Percentiles rank a stretch among this genome's conserved stretches.
These are phyloP conservation scores for Boletus rubescentipes DNA, from an alignment of 768 basidiomycete genomes.

Conservation along the genomic window DNA sequence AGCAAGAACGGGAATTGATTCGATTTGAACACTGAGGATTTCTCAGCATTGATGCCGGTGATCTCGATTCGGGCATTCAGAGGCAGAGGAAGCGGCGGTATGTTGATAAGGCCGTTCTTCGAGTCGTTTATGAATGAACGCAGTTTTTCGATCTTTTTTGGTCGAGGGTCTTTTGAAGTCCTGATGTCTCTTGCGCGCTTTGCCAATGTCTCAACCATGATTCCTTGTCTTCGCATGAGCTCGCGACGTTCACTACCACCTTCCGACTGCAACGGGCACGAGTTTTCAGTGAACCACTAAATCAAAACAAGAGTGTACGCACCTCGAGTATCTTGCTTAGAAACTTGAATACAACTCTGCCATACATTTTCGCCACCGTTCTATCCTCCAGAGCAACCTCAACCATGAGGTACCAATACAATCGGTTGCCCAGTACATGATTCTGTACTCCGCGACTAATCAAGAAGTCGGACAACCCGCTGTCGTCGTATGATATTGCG, in stretches of 20 bases:
- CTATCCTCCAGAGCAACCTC: slow-evolving; percentile 89
- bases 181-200: slow-evolving; percentile 86
- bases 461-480: slow-evolving; percentile 90
- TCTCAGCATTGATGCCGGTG: slow-evolving; percentile 86
- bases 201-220: slow-evolving; percentile 83
- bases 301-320: slow-evolving; percentile 9
- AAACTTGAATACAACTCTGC: slow-evolving; percentile 85
- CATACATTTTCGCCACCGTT: slow-evolving; percentile 90
- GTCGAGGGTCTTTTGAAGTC: slow-evolving; percentile 87
- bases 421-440: slow-evolving; percentile 79
- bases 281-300: background rate
- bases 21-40: slow-evolving; percentile 96
- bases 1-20: slow-evolving; percentile 91
- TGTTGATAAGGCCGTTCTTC: slow-evolving; percentile 78
- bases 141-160: slow-evolving; percentile 97
- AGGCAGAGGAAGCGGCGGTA: slow-evolving; percentile 83
- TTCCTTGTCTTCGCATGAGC: slow-evolving; percentile 86
- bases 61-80: slow-evolving; percentile 85
- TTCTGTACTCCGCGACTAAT: slow-evolving; percentile 84
- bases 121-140: slow-evolving; percentile 81
- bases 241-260: slow-evolving; percentile 82
- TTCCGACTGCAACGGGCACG: slow-evolving; percentile 47
- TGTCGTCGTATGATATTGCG: slow-evolving; percentile 85
- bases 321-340: slow-evolving; percentile 89
- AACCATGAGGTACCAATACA: slow-evolving; percentile 98